Conservation (phyloP, 257 asterid genomes). For the Cinchona pubescens region DNA sequence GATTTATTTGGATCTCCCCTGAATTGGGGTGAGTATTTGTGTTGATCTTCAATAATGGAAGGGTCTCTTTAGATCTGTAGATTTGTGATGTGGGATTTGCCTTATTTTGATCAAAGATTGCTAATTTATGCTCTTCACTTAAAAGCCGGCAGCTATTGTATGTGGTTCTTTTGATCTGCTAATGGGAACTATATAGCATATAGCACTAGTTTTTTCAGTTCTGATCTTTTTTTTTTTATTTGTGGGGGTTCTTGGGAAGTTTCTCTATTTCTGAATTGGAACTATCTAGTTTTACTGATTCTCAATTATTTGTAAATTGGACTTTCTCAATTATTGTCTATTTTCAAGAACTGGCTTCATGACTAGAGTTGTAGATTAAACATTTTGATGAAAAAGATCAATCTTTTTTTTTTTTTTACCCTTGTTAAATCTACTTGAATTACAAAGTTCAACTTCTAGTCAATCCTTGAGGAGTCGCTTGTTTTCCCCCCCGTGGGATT, state of each 20-base stretch:
- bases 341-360: conserved; percentile 3
- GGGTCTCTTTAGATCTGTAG: conserved; percentile 46
- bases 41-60: conserved; percentile 15
- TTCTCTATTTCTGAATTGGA: background rate
- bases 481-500: background rate
- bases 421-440: background rate
- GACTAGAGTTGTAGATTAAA: background rate
- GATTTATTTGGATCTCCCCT: conserved; percentile 10
- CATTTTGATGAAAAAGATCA: too few relatives aligned
- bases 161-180: conserved; percentile 10
- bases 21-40: background rate
- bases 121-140: conserved; percentile 5
- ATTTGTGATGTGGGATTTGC: conserved; percentile 26
- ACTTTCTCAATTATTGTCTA: background rate
- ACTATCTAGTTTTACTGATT: background rate
- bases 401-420: background rate
- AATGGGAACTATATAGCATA: background rate
- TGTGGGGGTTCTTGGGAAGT: background rate
- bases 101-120: conserved; percentile 22
- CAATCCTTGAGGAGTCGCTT: background rate
- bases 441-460: background rate
- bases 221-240: background rate
- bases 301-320: background rate
- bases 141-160: background rate
- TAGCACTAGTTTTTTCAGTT: background rate